A percentile compares a stretch with the other conserved stretches of the same genome.
Evolutionary conservation across 306 rosid species (phyloP).

Genomic region (Potentilla sterilis): DNA sequence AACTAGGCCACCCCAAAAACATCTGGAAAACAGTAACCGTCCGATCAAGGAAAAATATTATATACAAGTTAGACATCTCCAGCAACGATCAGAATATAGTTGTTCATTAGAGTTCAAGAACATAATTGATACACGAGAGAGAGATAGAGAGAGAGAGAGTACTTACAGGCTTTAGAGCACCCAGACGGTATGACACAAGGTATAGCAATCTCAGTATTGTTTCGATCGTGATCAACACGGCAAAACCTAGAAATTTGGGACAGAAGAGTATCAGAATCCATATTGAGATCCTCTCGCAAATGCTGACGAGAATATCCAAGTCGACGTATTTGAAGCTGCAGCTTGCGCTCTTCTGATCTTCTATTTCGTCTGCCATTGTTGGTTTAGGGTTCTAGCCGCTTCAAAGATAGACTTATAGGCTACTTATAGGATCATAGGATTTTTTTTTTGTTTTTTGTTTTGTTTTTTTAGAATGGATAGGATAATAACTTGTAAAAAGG

Average conservation of each 20-base stretch:
- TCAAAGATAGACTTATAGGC: background rate
- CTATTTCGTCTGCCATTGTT: background rate
- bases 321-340: background rate
- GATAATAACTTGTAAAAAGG: no score
- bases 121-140: background rate
- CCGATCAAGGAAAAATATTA: background rate
- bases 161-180: background rate
- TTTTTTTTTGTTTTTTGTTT: no score
- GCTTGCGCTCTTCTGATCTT: background rate
- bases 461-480: no score
- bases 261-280: background rate
- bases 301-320: background rate
- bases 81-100: background rate
- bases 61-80: background rate
- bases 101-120: background rate
- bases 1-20: background rate
- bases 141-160: no score
- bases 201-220: background rate
- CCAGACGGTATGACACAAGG: background rate
- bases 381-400: background rate
- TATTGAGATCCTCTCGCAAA: background rate
- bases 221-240: background rate
- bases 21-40: background rate
- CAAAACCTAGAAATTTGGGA: background rate
- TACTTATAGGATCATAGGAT: no score